Conservation (phyloP, 768 basidiomycete genomes). For the Sistotremastrum suecicum region DNA sequence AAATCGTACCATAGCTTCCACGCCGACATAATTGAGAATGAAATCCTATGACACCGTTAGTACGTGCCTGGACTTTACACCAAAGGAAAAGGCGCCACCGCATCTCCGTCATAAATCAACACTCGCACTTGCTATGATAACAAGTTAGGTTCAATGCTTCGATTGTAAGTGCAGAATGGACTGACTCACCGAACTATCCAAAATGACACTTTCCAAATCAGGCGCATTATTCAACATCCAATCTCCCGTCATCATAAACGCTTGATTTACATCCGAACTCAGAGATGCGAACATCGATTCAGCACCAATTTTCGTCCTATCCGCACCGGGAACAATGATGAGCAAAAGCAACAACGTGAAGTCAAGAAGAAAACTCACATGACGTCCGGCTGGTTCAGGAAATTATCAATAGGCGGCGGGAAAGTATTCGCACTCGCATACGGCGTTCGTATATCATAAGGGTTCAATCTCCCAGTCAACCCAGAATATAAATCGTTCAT, state of each 20-base stretch:
- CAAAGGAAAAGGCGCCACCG: too few relatives aligned
- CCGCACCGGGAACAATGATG: constrained; percentile 13
- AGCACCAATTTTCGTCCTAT: constrained; percentile 27
- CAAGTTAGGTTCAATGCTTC: neutral
- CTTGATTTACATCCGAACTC: constrained; percentile 27
- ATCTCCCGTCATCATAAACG: constrained; percentile 37
- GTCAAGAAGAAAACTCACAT: constrained; percentile 2
- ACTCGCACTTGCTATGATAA: constrained; percentile 17
- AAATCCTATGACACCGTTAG: constrained; percentile 20
- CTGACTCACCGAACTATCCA: constrained; percentile 29
- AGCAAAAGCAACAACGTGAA: neutral
- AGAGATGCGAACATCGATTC: constrained; percentile 27
- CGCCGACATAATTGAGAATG: constrained; percentile 39
- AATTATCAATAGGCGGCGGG: constrained; percentile 26
- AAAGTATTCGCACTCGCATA: constrained; percentile 30
- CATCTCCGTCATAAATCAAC: constrained; percentile 43
- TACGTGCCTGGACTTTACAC: too few relatives aligned
- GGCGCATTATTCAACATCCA: constrained; percentile 42
- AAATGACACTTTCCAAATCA: constrained; percentile 40
- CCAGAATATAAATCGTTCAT: constrained; percentile 34
- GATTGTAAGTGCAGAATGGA: neutral
- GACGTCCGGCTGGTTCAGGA: constrained; percentile 10
- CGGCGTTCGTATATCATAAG: constrained; percentile 16
- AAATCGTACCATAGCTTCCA: constrained; percentile 42
- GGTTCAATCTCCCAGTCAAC: constrained; percentile 33